These are phyloP conservation scores for Stropharia rugosoannulata DNA, from an alignment of 768 basidiomycete genomes.

Conservation along the genomic window DNA sequence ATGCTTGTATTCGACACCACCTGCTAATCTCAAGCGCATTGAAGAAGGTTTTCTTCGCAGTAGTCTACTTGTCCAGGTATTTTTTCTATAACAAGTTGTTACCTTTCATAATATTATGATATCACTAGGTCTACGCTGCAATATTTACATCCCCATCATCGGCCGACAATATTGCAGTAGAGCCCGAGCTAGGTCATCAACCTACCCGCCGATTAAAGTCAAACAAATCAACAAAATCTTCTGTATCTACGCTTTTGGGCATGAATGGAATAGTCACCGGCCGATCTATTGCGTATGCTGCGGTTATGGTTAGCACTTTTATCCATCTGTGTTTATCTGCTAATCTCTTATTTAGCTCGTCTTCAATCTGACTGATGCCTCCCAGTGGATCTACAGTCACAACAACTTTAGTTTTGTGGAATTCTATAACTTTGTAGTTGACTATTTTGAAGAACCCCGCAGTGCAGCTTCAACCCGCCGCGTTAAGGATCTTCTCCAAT, in stretches of 20 bases:
- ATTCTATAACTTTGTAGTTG: too few species aligned
- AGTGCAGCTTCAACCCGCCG: background rate
- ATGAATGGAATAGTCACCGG: background rate
- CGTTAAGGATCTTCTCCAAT: background rate
- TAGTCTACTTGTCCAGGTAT: background rate
- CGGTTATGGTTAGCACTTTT: too few species aligned
- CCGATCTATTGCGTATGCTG: background rate
- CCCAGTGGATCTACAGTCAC: slow-evolving; percentile 10
- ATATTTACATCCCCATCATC: slow-evolving; percentile 11
- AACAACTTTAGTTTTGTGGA: slow-evolving; percentile 14
- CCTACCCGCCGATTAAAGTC: too few species aligned
- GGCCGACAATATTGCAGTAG: background rate
- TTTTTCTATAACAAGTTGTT: background rate
- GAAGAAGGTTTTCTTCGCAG: background rate
- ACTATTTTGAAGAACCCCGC: too few species aligned
- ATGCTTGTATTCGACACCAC: background rate
- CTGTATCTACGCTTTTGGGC: background rate
- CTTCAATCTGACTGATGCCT: slow-evolving; percentile 13
- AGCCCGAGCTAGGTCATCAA: too few species aligned
- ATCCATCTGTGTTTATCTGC: background rate
- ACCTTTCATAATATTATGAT: too few species aligned
- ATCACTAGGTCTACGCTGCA: background rate
- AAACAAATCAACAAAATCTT: background rate
- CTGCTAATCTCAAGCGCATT: background rate
- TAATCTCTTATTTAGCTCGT: slow-evolving; percentile 9